phyloP scores from a whole-genome alignment of 805 yeast species.

The Metschnikowia gruessii region DNA sequence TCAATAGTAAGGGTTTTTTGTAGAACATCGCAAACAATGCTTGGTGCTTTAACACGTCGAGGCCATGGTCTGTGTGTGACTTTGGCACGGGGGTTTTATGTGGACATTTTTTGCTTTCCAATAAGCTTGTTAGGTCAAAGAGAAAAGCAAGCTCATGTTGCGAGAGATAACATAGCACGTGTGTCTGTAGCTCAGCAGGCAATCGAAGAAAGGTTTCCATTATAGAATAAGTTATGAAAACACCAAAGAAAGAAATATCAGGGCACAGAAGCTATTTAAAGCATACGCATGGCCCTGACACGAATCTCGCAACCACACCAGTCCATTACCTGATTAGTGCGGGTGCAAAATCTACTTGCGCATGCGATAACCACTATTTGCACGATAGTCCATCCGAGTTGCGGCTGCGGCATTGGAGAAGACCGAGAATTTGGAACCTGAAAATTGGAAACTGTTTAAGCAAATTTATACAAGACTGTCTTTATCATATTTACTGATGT shows the following conservation, averaged over 20 bases:
- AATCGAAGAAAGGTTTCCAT: slow-evolving; percentile 16
- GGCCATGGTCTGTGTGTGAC: background rate
- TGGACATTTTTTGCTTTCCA: background rate
- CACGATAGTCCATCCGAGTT: background rate
- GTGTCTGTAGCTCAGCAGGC: slow-evolving; percentile 20
- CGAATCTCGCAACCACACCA: slow-evolving; percentile 9
- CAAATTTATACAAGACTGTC: too few species aligned
- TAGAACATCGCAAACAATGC: slow-evolving; percentile 16
- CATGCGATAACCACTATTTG: slow-evolving; percentile 11
- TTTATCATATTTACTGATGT: too few species aligned
- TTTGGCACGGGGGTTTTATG: background rate
- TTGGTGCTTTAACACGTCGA: slow-evolving; percentile 14
- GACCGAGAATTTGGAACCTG: too few species aligned
- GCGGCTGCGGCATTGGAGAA: too few species aligned
- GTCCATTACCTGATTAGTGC: background rate
- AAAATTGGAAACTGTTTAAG: too few species aligned
- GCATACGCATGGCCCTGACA: background rate
- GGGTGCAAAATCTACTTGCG: slow-evolving; percentile 1
- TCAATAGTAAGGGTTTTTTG: slow-evolving; percentile 12
- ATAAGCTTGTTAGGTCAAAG: slow-evolving; percentile 14
- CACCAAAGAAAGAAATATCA: background rate
- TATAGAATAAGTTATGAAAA: background rate
- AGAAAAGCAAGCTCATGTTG: slow-evolving; percentile 16
- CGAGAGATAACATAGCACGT: slow-evolving; percentile 16
- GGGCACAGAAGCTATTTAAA: background rate